Base-by-base conservation (phyloP, 148 eudicot species). In the Rhododendron ovatum region DNA sequence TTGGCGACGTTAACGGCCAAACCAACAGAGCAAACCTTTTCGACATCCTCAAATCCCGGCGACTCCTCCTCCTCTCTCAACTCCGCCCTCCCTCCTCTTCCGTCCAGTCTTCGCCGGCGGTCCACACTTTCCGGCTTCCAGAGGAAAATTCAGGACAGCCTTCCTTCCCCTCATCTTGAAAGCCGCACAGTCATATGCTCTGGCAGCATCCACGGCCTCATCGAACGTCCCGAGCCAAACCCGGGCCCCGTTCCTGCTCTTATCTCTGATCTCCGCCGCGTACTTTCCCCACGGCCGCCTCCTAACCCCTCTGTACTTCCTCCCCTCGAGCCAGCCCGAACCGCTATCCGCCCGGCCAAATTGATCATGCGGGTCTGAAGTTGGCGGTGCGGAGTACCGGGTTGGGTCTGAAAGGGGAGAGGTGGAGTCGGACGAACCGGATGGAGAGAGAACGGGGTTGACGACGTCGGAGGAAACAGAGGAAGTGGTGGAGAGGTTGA, bases 181-280 rank as follows among this genome's bases (percentile, higher is more conserved):
- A 11, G 93, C 93, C 0, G 93, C 93, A 11, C 89, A 88, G 35
- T 91, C 93, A 24, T 91, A 91, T 1, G 93, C 93, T 48, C 90
- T 79, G 0, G 93, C 93, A 0, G 93, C 93, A 26, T 91, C 93
- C 24, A 90, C 77, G 18, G 90, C 93, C 20, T 85, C 82, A 55
- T 89, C 92, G 9, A 83, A 92, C 13, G 93, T 92, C 80, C 93
- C 93, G 2, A 92, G 88, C 93, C 93, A 92, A 26, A 92, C 87
- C 84, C 93, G 86, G 1, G 91, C 87, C 41, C 93, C 93, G 26
- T 89, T 90, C 69, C 78, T 71, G 78, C 74, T 86, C 77, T 90
- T 92, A 67, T 92, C 93, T 1, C 93, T 78, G 33, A 92, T 92
- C 90, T 92, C 92, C 85, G 92, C 93, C 57, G 92, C 93, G 63